A percentile compares a stretch with the other conserved stretches of the same genome.
Conservation (phyloP, 352 stramenopile genomes). For the Paralagenidium karlingii region DNA sequence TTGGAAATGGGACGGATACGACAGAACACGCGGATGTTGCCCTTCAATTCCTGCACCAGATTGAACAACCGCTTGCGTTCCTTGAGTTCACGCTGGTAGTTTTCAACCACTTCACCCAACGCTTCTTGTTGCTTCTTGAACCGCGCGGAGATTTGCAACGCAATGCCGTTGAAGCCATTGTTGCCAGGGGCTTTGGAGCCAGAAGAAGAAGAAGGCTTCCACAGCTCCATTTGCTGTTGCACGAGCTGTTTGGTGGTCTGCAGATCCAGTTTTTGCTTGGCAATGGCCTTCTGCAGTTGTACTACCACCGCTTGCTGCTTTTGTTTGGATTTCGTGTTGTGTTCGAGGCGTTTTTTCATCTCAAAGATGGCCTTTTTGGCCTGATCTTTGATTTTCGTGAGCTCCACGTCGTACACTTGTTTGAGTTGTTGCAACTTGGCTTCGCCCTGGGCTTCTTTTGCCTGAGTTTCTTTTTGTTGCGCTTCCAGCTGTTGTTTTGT, state of each 20-base stretch:
- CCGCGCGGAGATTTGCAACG: constrained; percentile 57
- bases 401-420: constrained; percentile 48
- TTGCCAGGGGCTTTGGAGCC: too few species aligned
- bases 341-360: constrained; percentile 63
- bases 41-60: constrained; percentile 92
- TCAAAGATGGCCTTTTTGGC: constrained; percentile 81
- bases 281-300: constrained; percentile 22
- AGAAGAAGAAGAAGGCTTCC: too few species aligned
- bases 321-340: constrained; percentile 39
- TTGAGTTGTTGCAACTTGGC: constrained; percentile 74
- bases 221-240: constrained; percentile 33
- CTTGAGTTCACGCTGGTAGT: constrained; percentile 83
- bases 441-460: constrained; percentile 35
- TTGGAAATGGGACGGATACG: constrained; percentile 89
- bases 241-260: constrained; percentile 38
- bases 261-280: constrained; percentile 51
- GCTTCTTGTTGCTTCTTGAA: constrained; percentile 61
- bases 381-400: constrained; percentile 79
- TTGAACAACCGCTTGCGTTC: constrained; percentile 90
- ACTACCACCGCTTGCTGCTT: constrained; percentile 32
- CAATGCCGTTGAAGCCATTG: constrained; percentile 49
- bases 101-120: constrained; percentile 78
- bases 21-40: constrained; percentile 96
- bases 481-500: constrained; percentile 33
- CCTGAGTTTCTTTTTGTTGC: constrained; percentile 22